Evolutionary conservation across 2,329 filamentous ascomycete genomes (phyloP).

Genomic region (Juglanconis oblonga): DNA sequence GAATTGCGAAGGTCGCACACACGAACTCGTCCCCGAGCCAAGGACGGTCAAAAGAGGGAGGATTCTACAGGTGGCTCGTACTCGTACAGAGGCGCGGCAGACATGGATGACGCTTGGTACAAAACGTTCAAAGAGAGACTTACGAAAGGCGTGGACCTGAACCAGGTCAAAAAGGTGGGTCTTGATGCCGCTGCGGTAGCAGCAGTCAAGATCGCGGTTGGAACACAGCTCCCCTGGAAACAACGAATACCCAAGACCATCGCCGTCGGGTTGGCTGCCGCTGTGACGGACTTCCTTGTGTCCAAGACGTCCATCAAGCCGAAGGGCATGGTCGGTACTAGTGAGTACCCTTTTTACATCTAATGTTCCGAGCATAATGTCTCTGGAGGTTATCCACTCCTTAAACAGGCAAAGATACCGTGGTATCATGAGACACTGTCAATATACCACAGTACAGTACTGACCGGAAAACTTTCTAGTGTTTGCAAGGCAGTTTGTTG

Average conservation of each 20-base stretch:
- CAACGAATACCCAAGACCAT: constrained; percentile 15
- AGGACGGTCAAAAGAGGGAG: background rate
- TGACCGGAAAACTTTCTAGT: background rate
- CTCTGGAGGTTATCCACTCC: too few species aligned
- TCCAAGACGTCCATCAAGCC: constrained; percentile 15
- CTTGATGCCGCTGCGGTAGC: constrained; percentile 16
- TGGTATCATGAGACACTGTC: too few species aligned
- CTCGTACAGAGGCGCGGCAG: constrained; percentile 5
- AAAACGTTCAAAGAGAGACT: constrained; percentile 11
- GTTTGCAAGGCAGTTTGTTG: constrained; percentile 14
- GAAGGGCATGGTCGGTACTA: constrained; percentile 14
- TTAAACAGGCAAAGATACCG: too few species aligned
- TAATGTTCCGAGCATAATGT: background rate
- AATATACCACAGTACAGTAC: background rate
- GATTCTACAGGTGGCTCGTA: background rate
- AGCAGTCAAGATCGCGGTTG: constrained; percentile 16
- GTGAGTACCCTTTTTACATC: background rate
- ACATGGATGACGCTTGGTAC: constrained; percentile 12
- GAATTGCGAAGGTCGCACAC: background rate
- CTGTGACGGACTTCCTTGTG: constrained; percentile 14
- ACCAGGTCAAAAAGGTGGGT: constrained; percentile 13
- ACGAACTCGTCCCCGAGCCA: background rate
- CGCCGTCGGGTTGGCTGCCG: constrained; percentile 10
- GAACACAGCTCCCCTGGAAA: constrained; percentile 16
- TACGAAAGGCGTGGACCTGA: constrained; percentile 12